phyloP scores from a whole-genome alignment of 163 green algal genomes.

The Scenedesmus sp. region DNA sequence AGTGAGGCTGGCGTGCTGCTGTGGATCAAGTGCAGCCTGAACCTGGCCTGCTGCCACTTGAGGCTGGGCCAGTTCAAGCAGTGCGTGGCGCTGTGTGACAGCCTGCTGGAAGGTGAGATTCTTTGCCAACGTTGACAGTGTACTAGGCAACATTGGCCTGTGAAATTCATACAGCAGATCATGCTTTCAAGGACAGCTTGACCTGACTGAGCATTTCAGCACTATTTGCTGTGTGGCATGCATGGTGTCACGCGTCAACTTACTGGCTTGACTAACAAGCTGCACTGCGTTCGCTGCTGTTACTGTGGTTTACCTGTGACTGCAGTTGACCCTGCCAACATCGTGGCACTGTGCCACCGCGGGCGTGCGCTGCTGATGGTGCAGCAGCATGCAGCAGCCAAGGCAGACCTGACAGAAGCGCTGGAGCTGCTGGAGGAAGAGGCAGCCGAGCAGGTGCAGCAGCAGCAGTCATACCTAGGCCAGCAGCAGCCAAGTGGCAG shows the following conservation, averaged over 20 bases:
- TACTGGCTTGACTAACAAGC: too few relatives aligned
- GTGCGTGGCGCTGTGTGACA: constrained; percentile 28
- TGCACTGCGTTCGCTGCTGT: background rate
- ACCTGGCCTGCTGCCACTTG: constrained; percentile 47
- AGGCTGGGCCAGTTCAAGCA: constrained; percentile 21
- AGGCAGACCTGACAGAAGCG: constrained; percentile 8
- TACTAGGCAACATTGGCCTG: too few relatives aligned
- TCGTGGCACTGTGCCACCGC: constrained; percentile 18
- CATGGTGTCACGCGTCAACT: too few relatives aligned
- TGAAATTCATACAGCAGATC: too few relatives aligned
- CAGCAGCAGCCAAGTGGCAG: background rate
- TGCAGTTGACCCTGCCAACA: constrained; percentile 24
- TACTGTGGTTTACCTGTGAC: background rate
- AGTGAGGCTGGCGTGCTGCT: background rate
- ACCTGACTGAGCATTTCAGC: too few relatives aligned
- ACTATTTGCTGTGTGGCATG: too few relatives aligned
- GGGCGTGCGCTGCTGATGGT: constrained; percentile 28
- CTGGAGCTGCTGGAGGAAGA: constrained; percentile 8
- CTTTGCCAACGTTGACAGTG: background rate
- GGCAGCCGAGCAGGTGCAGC: background rate
- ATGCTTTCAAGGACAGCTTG: background rate
- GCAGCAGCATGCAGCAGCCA: constrained; percentile 2
- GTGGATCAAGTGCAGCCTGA: constrained; percentile 37
- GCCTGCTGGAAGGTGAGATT: constrained; percentile 30
- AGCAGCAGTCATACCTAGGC: background rate